Conservation (phyloP, 1,139 yeast species). For the Geotrichum candidum region DNA sequence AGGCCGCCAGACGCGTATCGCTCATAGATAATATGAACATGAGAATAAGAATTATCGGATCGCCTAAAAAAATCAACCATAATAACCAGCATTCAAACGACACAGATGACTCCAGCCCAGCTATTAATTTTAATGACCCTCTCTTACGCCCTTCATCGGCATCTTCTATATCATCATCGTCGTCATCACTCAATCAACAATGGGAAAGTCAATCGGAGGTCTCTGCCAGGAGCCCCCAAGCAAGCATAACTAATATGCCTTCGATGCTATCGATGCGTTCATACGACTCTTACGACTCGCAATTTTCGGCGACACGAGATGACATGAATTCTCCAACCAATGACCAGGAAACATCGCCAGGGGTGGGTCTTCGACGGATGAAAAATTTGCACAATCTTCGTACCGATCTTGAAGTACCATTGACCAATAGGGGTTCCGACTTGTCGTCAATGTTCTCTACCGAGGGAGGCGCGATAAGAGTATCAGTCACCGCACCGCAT, state of each 20-base stretch:
- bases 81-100: not conserved
- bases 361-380: constrained; percentile 5
- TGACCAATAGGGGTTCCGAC: not conserved
- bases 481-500: constrained; percentile 4
- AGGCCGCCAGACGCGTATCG: constrained; percentile 3
- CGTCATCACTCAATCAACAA: not conserved
- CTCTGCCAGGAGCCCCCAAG: not conserved
- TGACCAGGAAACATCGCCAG: not conserved
- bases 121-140: not conserved
- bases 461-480: not conserved
- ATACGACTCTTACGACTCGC: constrained; percentile 13
- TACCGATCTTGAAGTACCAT: not conserved
- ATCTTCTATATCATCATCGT: not conserved
- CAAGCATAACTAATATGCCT: not conserved
- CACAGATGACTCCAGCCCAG: not conserved
- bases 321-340: not conserved
- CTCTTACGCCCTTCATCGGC: not conserved
- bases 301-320: not conserved
- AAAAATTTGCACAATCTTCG: not conserved
- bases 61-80: not conserved
- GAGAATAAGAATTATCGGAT: not conserved
- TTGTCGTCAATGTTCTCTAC: constrained; percentile 2
- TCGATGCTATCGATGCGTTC: constrained; percentile 6
- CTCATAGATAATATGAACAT: constrained; percentile 13
- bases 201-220: constrained; percentile 5